Evolutionary conservation across 306 rosid genomes (phyloP).

Genomic region (Cotoneaster glaucophyllus): DNA sequence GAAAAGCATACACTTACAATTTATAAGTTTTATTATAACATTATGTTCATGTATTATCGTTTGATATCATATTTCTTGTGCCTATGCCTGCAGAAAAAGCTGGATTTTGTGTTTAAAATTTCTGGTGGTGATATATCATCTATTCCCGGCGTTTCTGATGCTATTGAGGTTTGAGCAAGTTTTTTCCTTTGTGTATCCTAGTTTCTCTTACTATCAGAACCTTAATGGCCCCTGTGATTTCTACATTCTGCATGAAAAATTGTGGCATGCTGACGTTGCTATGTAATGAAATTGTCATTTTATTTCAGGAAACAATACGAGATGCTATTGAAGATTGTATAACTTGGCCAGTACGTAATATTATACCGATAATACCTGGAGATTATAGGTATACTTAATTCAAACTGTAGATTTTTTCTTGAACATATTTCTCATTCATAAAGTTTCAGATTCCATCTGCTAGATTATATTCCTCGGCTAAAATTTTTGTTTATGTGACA

Average conservation of each 20-base stretch:
- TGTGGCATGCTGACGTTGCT: background rate
- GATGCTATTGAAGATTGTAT: conserved; percentile 89
- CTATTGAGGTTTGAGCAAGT: conserved; percentile 64
- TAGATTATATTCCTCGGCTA: background rate
- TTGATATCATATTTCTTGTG: background rate
- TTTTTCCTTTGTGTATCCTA: background rate
- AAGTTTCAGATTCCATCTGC: background rate
- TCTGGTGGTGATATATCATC: conserved; percentile 76
- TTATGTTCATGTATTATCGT: background rate
- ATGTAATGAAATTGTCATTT: background rate
- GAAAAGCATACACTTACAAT: background rate
- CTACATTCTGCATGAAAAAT: background rate
- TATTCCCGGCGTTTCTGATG: conserved; percentile 76
- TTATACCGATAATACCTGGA: conserved; percentile 77
- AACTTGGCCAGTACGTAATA: conserved; percentile 85
- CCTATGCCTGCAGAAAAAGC: conserved; percentile 57
- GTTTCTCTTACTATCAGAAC: background rate
- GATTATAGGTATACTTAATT: conserved; percentile 64
- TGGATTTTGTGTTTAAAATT: conserved; percentile 82
- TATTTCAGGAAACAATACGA: conserved; percentile 70
- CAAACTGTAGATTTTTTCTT: background rate
- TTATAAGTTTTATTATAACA: background rate
- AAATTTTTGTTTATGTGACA: conserved; percentile 31
- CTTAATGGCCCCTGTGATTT: background rate
- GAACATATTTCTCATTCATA: too few species aligned